Conservation (phyloP, 2,329 filamentous ascomycete species). For the Arthrobotrys pseudoclavata region DNA sequence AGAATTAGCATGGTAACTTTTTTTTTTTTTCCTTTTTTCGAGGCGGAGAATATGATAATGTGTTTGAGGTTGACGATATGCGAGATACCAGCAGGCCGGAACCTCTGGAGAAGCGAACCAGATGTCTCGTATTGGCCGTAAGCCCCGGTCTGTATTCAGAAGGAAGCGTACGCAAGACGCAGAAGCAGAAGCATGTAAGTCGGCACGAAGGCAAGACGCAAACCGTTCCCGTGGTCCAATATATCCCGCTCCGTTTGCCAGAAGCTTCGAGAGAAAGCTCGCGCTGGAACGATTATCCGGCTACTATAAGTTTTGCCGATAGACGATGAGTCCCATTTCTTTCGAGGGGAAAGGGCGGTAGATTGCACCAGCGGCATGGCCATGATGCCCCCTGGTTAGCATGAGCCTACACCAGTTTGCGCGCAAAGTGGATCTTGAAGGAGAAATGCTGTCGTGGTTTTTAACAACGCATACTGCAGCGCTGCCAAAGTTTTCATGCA, state of each 20-base stretch:
- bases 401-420: conserved; percentile 46
- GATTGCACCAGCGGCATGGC: conserved; percentile 36
- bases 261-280: conserved; percentile 49
- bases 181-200: conserved; percentile 24
- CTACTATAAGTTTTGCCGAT: conserved; percentile 30
- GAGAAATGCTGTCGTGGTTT: conserved; percentile 51
- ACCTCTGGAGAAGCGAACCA: conserved; percentile 37
- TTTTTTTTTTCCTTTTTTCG: conserved; percentile 2
- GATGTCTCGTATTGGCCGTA: conserved; percentile 32
- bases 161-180: conserved; percentile 15
- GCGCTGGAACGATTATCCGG: conserved; percentile 32
- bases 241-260: conserved; percentile 54
- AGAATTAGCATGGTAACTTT: not conserved
- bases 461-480: conserved; percentile 58
- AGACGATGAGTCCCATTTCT: conserved; percentile 32
- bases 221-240: conserved; percentile 46
- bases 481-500: conserved; percentile 24
- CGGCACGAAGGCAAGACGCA: conserved; percentile 34
- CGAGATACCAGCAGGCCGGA: conserved; percentile 26
- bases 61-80: conserved; percentile 18
- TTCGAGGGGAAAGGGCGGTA: conserved; percentile 20
- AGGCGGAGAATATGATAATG: conserved; percentile 1
- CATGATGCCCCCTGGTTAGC: conserved; percentile 2
- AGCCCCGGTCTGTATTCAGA: conserved; percentile 34
- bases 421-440: conserved; percentile 40